Base-by-base conservation (phyloP, 169 alveolate species). In the Miamiensis avidus region DNA sequence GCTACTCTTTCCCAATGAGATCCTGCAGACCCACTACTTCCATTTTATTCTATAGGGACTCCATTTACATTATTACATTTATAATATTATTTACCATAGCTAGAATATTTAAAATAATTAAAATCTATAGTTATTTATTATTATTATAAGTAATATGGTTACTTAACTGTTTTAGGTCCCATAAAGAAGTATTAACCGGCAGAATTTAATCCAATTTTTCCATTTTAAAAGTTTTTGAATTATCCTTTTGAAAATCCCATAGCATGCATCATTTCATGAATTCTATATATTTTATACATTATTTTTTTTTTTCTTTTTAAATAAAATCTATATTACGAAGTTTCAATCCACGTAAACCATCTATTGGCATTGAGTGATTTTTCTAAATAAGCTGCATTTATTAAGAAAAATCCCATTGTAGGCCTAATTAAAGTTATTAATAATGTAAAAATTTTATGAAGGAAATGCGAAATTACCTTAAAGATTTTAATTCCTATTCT, bases 1-100 rank as follows among this genome's bases (percentile, higher is more conserved):
- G 77, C 33, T 0, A 72, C 32, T 82, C 79, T 79, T 31, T 88
- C 92, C 89, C 92, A 88, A 75, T 88, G 92, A 30, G 86, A 74
- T 29, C 88, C 88, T 31, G 84, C 88, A 65, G 92, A 73, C 30
- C 89, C 89, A 78, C 33, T 29, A 15, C 88, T 89, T 34, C 87
- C 88, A 29, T 73, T 31, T 29, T 88, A 78, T 30, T 88, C 92
- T 29, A 88, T 65, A 27, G 79, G 79, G 69, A 78, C 86, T 31
- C 86, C 86, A 20, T 49, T 49, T 11, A 49, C 4, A 49, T n/a
- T n/a, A n/a, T 49, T 49, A 49, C 69, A 49, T 20, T 49, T 49
- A 49, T 11, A 49, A 20, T 49, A 49, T 11, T 4, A 49, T 49
- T 49, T 49, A 11, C 69, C 69, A 20, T 49, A 49, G 20, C 26